Percentiles rank a stretch among this genome's conserved stretches.
Conservation (phyloP, 306 rosid species). For the cucumber (Cucumis sativus) region DNA sequence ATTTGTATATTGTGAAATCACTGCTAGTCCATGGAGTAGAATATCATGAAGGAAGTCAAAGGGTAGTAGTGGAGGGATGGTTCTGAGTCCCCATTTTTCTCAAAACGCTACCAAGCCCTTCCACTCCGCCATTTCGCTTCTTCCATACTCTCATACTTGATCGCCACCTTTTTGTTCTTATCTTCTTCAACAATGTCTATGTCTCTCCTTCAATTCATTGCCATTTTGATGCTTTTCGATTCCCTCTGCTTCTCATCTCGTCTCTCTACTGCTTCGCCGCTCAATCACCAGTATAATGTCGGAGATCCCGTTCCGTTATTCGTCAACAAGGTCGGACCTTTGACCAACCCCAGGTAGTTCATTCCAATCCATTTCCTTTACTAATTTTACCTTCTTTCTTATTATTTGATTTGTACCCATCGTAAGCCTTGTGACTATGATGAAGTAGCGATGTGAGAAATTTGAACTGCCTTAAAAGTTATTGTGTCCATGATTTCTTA, state of each 20-base stretch:
- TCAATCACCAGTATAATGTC: slow-evolving; percentile 43
- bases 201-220: slow-evolving; percentile 11
- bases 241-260: slow-evolving; percentile 11
- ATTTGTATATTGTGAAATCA: not conserved
- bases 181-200: slow-evolving; percentile 27
- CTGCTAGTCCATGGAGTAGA: not conserved
- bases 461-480: not conserved
- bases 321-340: slow-evolving; percentile 79
- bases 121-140: not conserved
- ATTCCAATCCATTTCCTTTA: not conserved
- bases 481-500: not conserved
- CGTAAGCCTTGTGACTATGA: not conserved
- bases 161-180: not conserved
- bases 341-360: slow-evolving; percentile 71
- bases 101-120: not conserved
- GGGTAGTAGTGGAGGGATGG: not conserved
- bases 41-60: not conserved
- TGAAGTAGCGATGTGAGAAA: not conserved
- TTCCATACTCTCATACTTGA: not conserved
- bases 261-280: slow-evolving; percentile 29
- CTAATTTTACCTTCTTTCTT: not conserved
- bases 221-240: slow-evolving; percentile 20
- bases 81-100: not conserved
- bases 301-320: slow-evolving; percentile 44
- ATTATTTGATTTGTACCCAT: not conserved